A percentile compares a stretch with the other conserved stretches of the same genome.
Evolutionary conservation across 1,284 basidiomycete species (phyloP).

Genomic region (Rhizoctonia solani): DNA sequence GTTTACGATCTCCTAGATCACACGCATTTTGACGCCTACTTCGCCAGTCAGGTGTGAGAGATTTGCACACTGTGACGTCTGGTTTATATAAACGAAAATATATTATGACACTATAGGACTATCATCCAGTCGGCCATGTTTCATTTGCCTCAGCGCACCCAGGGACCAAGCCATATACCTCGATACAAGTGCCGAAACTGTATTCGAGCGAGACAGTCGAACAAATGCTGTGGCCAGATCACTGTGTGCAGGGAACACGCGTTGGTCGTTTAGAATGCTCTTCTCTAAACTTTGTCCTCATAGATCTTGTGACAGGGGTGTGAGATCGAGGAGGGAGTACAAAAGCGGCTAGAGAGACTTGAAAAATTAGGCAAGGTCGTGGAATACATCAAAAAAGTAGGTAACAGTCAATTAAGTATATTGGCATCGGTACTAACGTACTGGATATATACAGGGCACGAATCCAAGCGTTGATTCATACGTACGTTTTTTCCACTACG

Average conservation of each 20-base stretch:
- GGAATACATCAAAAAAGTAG: conserved; percentile 40
- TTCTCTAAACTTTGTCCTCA: conserved; percentile 21
- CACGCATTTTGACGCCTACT: conserved; percentile 53
- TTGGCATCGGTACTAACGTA: conserved; percentile 38
- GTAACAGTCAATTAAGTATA: background rate
- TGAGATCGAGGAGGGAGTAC: conserved; percentile 50
- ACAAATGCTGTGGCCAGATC: conserved; percentile 64
- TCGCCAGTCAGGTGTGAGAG: conserved; percentile 52
- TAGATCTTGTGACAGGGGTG: conserved; percentile 44
- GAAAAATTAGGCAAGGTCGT: conserved; percentile 44
- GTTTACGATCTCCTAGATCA: conserved; percentile 54
- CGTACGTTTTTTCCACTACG: conserved; percentile 35
- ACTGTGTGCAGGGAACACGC: conserved; percentile 55
- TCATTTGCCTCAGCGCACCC: conserved; percentile 65
- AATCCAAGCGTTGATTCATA: conserved; percentile 57
- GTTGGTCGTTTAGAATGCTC: conserved; percentile 16
- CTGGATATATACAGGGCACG: conserved; percentile 48
- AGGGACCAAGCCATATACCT: conserved; percentile 49
- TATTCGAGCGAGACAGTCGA: conserved; percentile 47
- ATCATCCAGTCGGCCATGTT: conserved; percentile 61
- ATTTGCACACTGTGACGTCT: background rate
- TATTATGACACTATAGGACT: conserved; percentile 39
- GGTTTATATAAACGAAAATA: background rate
- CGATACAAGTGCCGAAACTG: conserved; percentile 47
- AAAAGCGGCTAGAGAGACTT: conserved; percentile 44